Evolutionary conservation across 371 early-diverging fungal species (phyloP).

Genomic region (Lichtheimia hyalospora): DNA sequence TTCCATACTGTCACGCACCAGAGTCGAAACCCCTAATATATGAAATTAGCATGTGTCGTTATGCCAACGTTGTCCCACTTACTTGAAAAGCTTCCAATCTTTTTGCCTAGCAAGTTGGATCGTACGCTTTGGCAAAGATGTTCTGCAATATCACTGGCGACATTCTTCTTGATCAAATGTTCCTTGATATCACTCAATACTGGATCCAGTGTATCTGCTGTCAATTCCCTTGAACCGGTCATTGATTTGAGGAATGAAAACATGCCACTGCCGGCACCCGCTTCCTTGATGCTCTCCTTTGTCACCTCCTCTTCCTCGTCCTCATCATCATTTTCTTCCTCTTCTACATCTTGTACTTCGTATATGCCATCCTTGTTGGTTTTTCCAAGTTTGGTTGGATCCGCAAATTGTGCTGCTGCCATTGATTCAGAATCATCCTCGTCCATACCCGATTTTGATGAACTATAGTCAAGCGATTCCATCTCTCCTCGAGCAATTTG

Average conservation of each 20-base stretch:
- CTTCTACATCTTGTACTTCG: slow-evolving; percentile 76
- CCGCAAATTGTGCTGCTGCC: slow-evolving; percentile 55
- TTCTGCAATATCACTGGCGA: slow-evolving; percentile 88
- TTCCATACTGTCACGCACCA: slow-evolving; percentile 83
- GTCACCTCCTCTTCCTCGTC: slow-evolving; percentile 43
- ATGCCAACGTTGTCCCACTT: slow-evolving; percentile 18
- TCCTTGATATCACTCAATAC: slow-evolving; percentile 83
- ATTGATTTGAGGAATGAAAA: slow-evolving; percentile 70
- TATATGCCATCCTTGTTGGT: slow-evolving; percentile 76
- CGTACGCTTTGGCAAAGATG: slow-evolving; percentile 83
- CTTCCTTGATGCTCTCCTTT: slow-evolving; percentile 14
- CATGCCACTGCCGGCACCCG: slow-evolving; percentile 37
- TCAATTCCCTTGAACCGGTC: slow-evolving; percentile 66
- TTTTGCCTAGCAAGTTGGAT: slow-evolving; percentile 76
- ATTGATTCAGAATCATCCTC: slow-evolving; percentile 25
- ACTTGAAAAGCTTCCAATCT: slow-evolving; percentile 76
- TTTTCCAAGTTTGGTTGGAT: slow-evolving; percentile 55
- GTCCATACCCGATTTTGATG: slow-evolving; percentile 29
- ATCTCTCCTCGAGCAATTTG: slow-evolving; percentile 65
- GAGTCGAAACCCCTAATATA: slow-evolving; percentile 53
- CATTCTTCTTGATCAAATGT: slow-evolving; percentile 91
- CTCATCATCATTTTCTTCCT: slow-evolving; percentile 47
- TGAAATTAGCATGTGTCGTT: neutral
- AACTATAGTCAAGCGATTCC: slow-evolving; percentile 68
- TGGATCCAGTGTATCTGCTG: slow-evolving; percentile 67